phyloP scores from a whole-genome alignment of 2,329 filamentous ascomycete species.

The Cytospora mali region DNA sequence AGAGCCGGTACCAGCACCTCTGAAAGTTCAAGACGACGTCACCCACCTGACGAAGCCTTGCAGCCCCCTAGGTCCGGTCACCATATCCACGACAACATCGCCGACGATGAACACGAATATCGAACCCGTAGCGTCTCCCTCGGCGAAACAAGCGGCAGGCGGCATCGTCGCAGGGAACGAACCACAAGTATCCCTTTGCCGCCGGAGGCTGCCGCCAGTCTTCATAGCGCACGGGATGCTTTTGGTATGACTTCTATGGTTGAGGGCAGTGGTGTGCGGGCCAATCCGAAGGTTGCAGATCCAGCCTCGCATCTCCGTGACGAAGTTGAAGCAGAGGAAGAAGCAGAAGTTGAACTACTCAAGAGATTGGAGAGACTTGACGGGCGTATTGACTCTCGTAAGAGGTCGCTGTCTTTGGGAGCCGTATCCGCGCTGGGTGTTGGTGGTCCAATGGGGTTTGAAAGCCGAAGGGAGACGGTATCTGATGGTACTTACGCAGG shows the following conservation, averaged over 20 bases:
- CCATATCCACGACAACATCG: background rate
- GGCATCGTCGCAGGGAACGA: background rate
- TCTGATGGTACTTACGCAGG: background rate
- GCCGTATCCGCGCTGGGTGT: background rate
- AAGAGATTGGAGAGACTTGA: slow-evolving; percentile 16
- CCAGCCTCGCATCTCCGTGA: background rate
- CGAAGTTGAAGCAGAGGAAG: slow-evolving; percentile 11
- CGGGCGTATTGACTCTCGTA: slow-evolving; percentile 11
- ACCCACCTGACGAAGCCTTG: slow-evolving; percentile 13
- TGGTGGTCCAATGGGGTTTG: background rate
- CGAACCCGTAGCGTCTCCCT: slow-evolving; percentile 1
- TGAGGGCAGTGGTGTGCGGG: too few relatives aligned
- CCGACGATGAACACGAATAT: background rate
- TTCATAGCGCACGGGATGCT: background rate
- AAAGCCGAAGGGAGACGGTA: background rate
- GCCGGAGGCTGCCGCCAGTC: background rate
- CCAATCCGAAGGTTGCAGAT: too few relatives aligned
- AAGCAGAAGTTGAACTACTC: slow-evolving; percentile 5
- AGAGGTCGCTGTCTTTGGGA: background rate
- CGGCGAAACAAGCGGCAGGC: background rate
- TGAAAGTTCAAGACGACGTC: slow-evolving; percentile 11
- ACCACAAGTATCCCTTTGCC: background rate
- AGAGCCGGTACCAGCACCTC: slow-evolving; percentile 11
- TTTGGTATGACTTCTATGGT: too few relatives aligned
- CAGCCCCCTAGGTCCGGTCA: background rate